Evolutionary conservation across 805 yeast genomes (phyloP).

Genomic region (Candida stauntonica): DNA sequence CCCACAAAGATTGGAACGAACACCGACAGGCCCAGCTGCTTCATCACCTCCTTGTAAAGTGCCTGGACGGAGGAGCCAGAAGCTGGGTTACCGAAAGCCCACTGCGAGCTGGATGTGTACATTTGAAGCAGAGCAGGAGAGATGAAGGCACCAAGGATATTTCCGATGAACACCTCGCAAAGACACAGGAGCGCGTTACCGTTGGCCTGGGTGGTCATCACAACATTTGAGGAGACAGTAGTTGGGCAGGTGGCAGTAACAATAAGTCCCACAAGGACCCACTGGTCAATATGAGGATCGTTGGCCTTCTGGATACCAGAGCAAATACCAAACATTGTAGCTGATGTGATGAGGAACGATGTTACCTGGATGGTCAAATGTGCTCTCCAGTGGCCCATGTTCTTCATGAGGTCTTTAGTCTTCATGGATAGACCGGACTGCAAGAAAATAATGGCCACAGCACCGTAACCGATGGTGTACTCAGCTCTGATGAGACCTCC

Average conservation of each 20-base stretch:
- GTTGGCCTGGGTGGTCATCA: constrained; percentile 82
- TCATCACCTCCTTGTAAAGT: constrained; percentile 75
- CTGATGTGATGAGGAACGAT: constrained; percentile 67
- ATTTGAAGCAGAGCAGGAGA: constrained; percentile 83
- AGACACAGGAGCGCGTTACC: constrained; percentile 77
- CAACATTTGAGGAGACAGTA: constrained; percentile 87
- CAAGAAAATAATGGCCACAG: constrained; percentile 80
- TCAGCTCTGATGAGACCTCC: constrained; percentile 75
- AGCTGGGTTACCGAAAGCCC: constrained; percentile 82
- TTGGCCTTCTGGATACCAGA: constrained; percentile 58
- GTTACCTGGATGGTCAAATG: constrained; percentile 64
- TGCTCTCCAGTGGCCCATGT: constrained; percentile 75
- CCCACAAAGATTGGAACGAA: constrained; percentile 89
- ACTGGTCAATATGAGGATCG: constrained; percentile 57
- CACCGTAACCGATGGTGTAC: constrained; percentile 78
- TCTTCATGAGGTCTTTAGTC: constrained; percentile 54
- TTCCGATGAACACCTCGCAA: constrained; percentile 84
- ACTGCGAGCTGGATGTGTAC: constrained; percentile 49
- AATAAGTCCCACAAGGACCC: constrained; percentile 78
- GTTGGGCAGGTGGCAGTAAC: constrained; percentile 89
- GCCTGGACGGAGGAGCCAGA: constrained; percentile 45
- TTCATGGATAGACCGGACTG: constrained; percentile 79
- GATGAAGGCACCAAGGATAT: constrained; percentile 77
- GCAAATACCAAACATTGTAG: constrained; percentile 70
- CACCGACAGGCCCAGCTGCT: constrained; percentile 79